Conservation (phyloP, 441 rosid species). For the Populus hybrid region DNA sequence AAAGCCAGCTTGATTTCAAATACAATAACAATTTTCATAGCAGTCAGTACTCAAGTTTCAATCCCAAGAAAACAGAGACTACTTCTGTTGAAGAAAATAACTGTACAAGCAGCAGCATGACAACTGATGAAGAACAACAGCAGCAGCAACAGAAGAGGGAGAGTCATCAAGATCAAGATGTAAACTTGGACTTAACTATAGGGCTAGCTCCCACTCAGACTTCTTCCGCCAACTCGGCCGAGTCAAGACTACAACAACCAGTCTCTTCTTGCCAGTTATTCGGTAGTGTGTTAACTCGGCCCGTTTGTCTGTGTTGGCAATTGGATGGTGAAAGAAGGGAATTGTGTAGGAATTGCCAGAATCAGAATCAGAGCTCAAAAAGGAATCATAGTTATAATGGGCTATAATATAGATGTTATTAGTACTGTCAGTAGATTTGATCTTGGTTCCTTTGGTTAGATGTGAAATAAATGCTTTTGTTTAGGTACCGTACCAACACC, state of each 20-base stretch:
- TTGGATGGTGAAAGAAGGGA: conserved; percentile 38
- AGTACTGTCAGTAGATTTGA: background rate
- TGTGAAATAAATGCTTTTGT: conserved; percentile 3
- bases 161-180: background rate
- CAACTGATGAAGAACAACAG: conserved; percentile 26
- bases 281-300: conserved; percentile 15
- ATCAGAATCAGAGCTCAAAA: background rate
- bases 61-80: conserved; percentile 11
- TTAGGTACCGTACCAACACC: background rate
- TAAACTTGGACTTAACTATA: conserved; percentile 19
- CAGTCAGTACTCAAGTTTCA: conserved; percentile 2
- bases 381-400: background rate
- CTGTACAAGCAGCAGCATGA: conserved; percentile 24
- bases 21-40: background rate
- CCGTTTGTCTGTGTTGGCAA: conserved; percentile 54
- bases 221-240: conserved; percentile 35
- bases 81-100: conserved; percentile 14
- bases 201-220: conserved; percentile 26
- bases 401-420: background rate
- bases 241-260: conserved; percentile 32
- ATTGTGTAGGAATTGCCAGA: conserved; percentile 38
- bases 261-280: background rate
- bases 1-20: conserved; percentile 10
- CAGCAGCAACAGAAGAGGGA: conserved; percentile 5
- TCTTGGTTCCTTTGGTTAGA: background rate